phyloP scores from a whole-genome alignment of 176 grass and related monocot genomes.

The barley (Hordeum vulgare) region DNA sequence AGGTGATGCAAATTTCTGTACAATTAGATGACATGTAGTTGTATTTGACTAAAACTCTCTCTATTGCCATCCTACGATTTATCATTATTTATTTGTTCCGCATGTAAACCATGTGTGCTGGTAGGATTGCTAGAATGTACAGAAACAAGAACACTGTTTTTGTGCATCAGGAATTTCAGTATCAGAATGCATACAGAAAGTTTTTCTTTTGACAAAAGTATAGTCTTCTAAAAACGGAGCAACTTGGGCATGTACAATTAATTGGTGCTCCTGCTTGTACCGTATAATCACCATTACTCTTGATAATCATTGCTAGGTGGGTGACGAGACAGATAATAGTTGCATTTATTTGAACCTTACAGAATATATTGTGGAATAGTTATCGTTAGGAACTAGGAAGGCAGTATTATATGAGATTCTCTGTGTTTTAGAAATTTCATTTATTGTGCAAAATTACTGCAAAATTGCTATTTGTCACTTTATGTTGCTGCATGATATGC shows the following conservation, averaged over 20 bases:
- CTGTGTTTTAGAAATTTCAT: conserved; percentile 9
- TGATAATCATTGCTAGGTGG: not conserved
- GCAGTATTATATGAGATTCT: conserved; percentile 1
- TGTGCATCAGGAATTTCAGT: not conserved
- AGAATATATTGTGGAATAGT: not conserved
- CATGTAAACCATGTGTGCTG: not conserved
- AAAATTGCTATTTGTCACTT: conserved; percentile 1
- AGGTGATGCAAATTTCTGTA: not conserved
- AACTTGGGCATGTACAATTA: not conserved
- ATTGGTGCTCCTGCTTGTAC: not conserved
- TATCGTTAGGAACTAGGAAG: not conserved
- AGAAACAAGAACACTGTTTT: not conserved
- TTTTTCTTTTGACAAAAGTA: not conserved
- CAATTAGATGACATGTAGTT: not conserved
- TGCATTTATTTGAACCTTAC: not conserved
- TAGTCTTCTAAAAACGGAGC: not conserved
- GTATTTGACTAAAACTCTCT: not conserved
- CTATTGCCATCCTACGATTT: not conserved
- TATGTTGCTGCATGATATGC: not conserved
- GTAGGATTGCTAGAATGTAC: not conserved
- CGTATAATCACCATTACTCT: not conserved
- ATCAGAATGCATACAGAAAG: not conserved
- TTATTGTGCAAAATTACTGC: not conserved
- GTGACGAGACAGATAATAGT: not conserved
- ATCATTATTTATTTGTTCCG: not conserved